phyloP scores from a whole-genome alignment of 106 monocot genomes.

The Dioscorea zingiberensis region DNA sequence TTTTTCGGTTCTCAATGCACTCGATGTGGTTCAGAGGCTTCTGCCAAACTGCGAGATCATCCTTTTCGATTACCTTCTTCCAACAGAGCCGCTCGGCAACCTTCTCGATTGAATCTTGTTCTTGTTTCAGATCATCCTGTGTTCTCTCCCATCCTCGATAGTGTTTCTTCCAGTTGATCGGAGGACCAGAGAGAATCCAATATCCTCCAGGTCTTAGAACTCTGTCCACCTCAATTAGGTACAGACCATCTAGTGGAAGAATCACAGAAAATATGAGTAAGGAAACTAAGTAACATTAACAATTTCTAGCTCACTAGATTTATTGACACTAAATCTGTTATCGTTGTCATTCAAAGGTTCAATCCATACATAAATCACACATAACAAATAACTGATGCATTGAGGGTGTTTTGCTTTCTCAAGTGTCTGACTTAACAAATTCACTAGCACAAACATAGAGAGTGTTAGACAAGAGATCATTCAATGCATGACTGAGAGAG shows the following conservation, averaged over 20 bases:
- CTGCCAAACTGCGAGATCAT: constrained; percentile 6
- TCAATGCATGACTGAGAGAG: no score
- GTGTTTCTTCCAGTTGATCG: constrained; percentile 3
- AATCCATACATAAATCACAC: no score
- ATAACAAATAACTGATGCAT: no score
- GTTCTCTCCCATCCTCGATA: constrained; percentile 2
- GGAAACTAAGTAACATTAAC: no score
- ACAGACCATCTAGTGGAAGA: not conserved
- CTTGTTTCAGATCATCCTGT: constrained; percentile 5
- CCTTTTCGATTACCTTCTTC: constrained; percentile 6
- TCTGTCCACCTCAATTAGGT: constrained; percentile 8
- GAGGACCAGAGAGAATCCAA: constrained; percentile 10
- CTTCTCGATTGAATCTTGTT: constrained; percentile 3
- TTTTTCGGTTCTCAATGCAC: not conserved
- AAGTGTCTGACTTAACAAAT: no score
- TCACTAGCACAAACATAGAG: no score
- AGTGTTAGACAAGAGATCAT: no score
- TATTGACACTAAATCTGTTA: no score
- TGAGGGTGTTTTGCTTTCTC: no score
- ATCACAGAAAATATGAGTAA: not conserved
- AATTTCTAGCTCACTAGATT: no score
- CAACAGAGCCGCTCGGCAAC: constrained; percentile 1
- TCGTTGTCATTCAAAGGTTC: no score
- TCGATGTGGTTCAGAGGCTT: constrained; percentile 5
- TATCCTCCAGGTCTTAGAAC: constrained; percentile 7